Percentiles rank a stretch among this genome's conserved stretches.
Conservation (phyloP, 768 basidiomycete species). For the Boletus insuetus region DNA sequence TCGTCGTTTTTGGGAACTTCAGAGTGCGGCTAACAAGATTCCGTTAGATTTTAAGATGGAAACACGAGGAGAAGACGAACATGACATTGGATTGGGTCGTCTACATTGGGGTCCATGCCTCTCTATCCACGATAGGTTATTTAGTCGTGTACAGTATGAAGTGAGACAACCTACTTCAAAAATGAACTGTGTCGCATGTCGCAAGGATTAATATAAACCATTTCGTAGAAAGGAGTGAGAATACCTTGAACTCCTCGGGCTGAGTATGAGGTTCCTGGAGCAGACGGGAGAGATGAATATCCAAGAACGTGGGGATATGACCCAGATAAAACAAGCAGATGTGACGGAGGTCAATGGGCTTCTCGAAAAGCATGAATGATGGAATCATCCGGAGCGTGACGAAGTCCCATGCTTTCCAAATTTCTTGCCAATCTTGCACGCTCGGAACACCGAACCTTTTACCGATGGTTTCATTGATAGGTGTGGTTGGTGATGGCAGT, state of each 20-base stretch:
- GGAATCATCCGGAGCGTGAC: slow-evolving; percentile 87
- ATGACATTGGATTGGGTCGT: slow-evolving; percentile 84
- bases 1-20: slow-evolving; percentile 75
- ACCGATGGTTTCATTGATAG: slow-evolving; percentile 19
- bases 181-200: slow-evolving; percentile 51
- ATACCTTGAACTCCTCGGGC: slow-evolving; percentile 74
- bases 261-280: slow-evolving; percentile 78
- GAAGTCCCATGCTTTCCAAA: slow-evolving; percentile 91
- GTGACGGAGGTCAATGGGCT: slow-evolving; percentile 91
- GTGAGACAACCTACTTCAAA: slow-evolving; percentile 57
- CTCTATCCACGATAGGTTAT: slow-evolving; percentile 47
- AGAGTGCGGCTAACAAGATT: slow-evolving; percentile 68
- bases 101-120: slow-evolving; percentile 94
- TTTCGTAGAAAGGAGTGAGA: not conserved
- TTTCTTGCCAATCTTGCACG: slow-evolving; percentile 70
- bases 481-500: slow-evolving; percentile 38
- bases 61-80: slow-evolving; percentile 40
- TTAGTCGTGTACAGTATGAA: not conserved
- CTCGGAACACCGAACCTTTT: slow-evolving; percentile 63
- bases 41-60: not conserved
- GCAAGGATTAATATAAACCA: slow-evolving; percentile 1
- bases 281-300: slow-evolving; percentile 80
- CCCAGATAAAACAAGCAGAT: slow-evolving; percentile 97
- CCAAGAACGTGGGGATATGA: slow-evolving; percentile 90
- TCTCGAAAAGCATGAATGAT: slow-evolving; percentile 77